Evolutionary conservation across 495 filamentous ascomycete genomes (phyloP).

Genomic region (Bombardia bombarda): DNA sequence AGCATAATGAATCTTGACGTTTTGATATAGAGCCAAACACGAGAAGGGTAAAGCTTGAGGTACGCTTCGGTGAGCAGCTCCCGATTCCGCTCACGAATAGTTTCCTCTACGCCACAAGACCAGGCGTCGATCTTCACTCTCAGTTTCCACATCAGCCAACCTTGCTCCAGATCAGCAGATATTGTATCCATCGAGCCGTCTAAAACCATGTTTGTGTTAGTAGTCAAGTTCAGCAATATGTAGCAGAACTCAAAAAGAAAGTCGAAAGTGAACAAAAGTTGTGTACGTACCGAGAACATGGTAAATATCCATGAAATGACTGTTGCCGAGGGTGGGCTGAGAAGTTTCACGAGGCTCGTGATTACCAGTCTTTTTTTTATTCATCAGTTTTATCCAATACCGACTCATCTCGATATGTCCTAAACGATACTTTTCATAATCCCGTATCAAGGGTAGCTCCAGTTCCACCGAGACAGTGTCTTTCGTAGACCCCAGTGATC

Average conservation of each 20-base stretch:
- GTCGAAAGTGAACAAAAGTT: no score
- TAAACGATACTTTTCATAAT: background rate
- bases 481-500: constrained; percentile 14
- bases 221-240: no score
- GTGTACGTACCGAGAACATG: no score
- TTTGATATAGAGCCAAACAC: constrained; percentile 15
- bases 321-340: no score
- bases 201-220: background rate
- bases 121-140: constrained; percentile 18
- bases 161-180: constrained; percentile 6
- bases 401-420: background rate
- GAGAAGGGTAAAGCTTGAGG: constrained; percentile 10
- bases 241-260: no score
- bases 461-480: constrained; percentile 6
- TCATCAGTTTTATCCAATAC: no score
- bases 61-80: constrained; percentile 15
- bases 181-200: constrained; percentile 5
- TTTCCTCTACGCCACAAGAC: constrained; percentile 14
- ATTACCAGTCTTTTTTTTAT: no score
- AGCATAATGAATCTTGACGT: constrained; percentile 8
- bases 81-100: constrained; percentile 16
- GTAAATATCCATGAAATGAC: no score
- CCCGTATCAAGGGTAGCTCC: background rate
- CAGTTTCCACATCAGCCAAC: constrained; percentile 7
- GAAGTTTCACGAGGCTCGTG: no score